These are phyloP conservation scores for Lichtheimia ornata DNA, from an alignment of 371 early-diverging fungal genomes.

Conservation along the genomic window DNA sequence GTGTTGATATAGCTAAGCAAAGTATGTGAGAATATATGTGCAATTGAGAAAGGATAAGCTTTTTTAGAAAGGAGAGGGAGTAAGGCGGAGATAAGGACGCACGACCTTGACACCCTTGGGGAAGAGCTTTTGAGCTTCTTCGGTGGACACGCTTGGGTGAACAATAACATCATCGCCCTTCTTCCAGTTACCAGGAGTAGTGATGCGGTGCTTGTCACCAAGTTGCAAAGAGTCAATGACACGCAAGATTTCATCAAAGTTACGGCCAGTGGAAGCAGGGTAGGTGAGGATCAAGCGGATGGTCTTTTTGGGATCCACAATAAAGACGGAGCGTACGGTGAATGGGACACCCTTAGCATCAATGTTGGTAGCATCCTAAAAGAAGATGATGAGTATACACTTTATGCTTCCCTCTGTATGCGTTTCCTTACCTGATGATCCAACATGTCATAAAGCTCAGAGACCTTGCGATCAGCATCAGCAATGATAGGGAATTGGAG, in stretches of 20 bases:
- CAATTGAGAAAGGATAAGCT: background rate
- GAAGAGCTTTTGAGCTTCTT: slow-evolving; percentile 82
- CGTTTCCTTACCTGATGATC: slow-evolving; percentile 59
- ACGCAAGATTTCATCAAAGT: slow-evolving; percentile 95
- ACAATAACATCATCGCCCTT: slow-evolving; percentile 88
- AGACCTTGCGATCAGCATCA: slow-evolving; percentile 80
- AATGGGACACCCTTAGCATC: slow-evolving; percentile 88
- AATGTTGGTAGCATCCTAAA: slow-evolving; percentile 87
- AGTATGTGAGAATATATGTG: slow-evolving; percentile 1
- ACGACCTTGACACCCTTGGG: slow-evolving; percentile 77
- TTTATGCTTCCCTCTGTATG: background rate
- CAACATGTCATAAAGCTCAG: slow-evolving; percentile 93
- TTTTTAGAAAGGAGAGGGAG: slow-evolving; percentile 56
- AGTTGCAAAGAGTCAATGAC: slow-evolving; percentile 91
- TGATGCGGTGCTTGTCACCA: slow-evolving; percentile 82
- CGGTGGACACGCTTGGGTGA: slow-evolving; percentile 81
- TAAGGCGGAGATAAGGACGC: slow-evolving; percentile 85
- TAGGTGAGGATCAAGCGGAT: slow-evolving; percentile 90
- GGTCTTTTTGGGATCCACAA: slow-evolving; percentile 90
- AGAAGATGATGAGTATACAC: background rate
- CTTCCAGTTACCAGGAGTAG: slow-evolving; percentile 96
- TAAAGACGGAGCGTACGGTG: slow-evolving; percentile 94
- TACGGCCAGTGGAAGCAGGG: slow-evolving; percentile 91
- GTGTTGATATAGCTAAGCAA: background rate
- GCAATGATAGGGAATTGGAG: slow-evolving; percentile 94